Conservation (phyloP, 1,139 yeast genomes). For the Candida glucosophila region DNA sequence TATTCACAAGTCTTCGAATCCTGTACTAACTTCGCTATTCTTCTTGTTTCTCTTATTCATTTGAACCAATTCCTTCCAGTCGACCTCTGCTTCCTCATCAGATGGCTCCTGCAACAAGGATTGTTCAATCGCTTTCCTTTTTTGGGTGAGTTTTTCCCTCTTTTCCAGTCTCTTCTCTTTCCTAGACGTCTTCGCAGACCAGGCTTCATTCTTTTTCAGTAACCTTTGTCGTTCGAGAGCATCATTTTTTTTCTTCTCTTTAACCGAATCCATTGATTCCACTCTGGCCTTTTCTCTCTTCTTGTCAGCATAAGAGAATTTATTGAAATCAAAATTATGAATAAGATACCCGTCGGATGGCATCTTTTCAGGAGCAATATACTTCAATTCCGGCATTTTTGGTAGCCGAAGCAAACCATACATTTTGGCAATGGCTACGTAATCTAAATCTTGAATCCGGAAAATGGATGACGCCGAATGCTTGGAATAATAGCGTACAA, state of each 20-base stretch:
- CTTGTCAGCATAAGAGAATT: constrained; percentile 53
- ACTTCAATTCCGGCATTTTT: constrained; percentile 82
- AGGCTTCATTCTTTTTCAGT: constrained; percentile 55
- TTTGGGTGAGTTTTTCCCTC: constrained; percentile 52
- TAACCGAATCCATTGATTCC: constrained; percentile 44
- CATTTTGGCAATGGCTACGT: constrained; percentile 61
- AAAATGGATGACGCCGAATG: constrained; percentile 91
- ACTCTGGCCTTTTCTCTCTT: constrained; percentile 57
- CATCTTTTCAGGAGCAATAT: constrained; percentile 36
- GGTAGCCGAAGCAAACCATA: constrained; percentile 83
- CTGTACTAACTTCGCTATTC: no score
- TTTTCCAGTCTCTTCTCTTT: constrained; percentile 60
- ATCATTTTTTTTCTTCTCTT: constrained; percentile 34
- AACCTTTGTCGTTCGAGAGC: constrained; percentile 42
- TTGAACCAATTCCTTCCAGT: constrained; percentile 83
- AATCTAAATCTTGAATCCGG: constrained; percentile 63
- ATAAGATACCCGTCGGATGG: constrained; percentile 72
- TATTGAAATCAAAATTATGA: constrained; percentile 53
- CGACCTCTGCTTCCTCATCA: constrained; percentile 50
- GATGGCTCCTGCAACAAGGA: constrained; percentile 40
- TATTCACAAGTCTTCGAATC: no score
- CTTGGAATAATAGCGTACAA: constrained; percentile 73
- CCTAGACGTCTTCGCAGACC: constrained; percentile 65
- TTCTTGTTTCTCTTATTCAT: constrained; percentile 51
- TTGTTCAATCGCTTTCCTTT: constrained; percentile 56